Percentiles rank a stretch among this genome's conserved stretches.
These are phyloP conservation scores for Xylaria multiplex DNA, from an alignment of 2,329 filamentous ascomycete species.

Conservation along the genomic window DNA sequence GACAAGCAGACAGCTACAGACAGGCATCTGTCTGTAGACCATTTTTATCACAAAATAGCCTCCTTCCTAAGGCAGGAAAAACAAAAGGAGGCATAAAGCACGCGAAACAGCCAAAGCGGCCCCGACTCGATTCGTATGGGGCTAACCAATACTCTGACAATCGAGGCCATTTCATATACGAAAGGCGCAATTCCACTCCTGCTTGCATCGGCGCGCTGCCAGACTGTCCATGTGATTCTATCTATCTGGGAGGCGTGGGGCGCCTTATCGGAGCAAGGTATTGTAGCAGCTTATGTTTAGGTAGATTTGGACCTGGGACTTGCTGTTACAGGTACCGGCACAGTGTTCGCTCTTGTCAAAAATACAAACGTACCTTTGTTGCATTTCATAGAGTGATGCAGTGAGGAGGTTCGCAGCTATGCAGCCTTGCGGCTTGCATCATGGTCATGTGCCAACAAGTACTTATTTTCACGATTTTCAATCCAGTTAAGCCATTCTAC, in stretches of 20 bases:
- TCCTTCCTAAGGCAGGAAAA: constrained; percentile 17
- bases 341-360: constrained; percentile 21
- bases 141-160: background rate
- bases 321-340: constrained; percentile 13
- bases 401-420: constrained; percentile 32
- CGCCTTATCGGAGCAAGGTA: constrained; percentile 17
- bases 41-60: background rate
- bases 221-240: constrained; percentile 11
- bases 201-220: constrained; percentile 1
- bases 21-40: constrained; percentile 6
- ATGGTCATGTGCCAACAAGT: constrained; percentile 7
- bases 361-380: constrained; percentile 4
- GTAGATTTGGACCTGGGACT: background rate
- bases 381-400: constrained; percentile 11
- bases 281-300: background rate
- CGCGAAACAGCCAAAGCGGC: constrained; percentile 4
- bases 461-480: background rate
- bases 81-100: constrained; percentile 11
- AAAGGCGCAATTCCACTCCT: constrained; percentile 10
- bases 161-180: constrained; percentile 9
- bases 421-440: constrained; percentile 31
- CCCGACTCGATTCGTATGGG: background rate
- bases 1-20: constrained; percentile 2
- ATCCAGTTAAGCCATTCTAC: background rate
- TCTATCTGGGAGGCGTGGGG: constrained; percentile 5